phyloP scores from a whole-genome alignment of 73 alveolate species.

The Stentor roeselii region DNA sequence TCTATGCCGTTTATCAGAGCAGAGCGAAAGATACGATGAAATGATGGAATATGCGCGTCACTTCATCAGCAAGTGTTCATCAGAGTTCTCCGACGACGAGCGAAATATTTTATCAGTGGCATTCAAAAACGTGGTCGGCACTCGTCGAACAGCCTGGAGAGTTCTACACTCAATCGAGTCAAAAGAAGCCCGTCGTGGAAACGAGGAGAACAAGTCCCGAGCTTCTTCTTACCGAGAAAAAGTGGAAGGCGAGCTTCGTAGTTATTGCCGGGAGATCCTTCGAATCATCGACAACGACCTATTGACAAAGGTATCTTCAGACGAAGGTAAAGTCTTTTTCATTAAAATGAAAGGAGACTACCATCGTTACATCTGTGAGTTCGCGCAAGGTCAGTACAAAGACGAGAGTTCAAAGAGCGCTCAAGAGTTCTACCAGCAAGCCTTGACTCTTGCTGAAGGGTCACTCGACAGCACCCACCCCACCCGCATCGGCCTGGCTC shows the following conservation, averaged over 20 bases:
- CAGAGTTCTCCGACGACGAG: constrained; percentile 62
- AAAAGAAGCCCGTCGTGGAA: constrained; percentile 45
- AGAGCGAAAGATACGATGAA: constrained; percentile 64
- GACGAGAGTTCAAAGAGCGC: too few species aligned
- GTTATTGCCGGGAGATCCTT: constrained; percentile 53
- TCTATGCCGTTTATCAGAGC: constrained; percentile 64
- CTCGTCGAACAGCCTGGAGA: constrained; percentile 54
- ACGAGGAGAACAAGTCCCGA: constrained; percentile 43
- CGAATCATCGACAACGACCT: constrained; percentile 47
- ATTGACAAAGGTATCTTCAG: constrained; percentile 50
- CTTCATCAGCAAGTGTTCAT: constrained; percentile 43
- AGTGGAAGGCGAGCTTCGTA: constrained; percentile 56
- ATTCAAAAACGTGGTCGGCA: constrained; percentile 53
- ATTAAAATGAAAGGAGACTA: constrained; percentile 77
- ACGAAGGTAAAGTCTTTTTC: constrained; percentile 68
- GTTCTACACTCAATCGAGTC: constrained; percentile 67
- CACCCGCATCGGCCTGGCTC: constrained; percentile 59
- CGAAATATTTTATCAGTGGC: constrained; percentile 67
- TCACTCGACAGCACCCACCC: constrained; percentile 56
- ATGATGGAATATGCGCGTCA: constrained; percentile 59
- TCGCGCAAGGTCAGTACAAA: too few species aligned
- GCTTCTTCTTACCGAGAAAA: constrained; percentile 49
- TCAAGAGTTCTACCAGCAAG: constrained; percentile 33
- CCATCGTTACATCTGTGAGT: constrained; percentile 70
- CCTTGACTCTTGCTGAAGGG: constrained; percentile 45